Evolutionary conservation across 805 yeast species (phyloP).

Genomic region (Metschnikowia peoriensis): DNA sequence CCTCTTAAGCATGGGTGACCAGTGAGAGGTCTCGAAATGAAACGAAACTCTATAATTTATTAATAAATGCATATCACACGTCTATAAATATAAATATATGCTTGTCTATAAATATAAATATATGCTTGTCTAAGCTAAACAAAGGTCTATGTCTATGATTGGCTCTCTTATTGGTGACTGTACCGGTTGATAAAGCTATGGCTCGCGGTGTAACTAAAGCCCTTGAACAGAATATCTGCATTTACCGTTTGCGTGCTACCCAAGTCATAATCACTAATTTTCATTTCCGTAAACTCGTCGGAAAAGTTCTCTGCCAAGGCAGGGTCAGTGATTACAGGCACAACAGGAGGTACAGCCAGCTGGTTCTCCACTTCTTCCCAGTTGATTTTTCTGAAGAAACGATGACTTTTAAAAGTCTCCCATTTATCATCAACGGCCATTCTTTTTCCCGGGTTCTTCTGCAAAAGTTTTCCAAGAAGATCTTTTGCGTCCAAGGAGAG

Average conservation of each 20-base stretch:
- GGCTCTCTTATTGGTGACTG: constrained; percentile 1
- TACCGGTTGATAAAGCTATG: constrained; percentile 33
- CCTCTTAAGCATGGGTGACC: no score
- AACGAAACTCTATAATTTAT: no score
- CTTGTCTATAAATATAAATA: no score
- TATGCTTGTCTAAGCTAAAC: not conserved
- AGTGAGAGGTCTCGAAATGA: no score
- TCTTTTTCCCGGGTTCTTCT: constrained; percentile 36
- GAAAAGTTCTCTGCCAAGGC: constrained; percentile 46
- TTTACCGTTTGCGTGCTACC: constrained; percentile 10
- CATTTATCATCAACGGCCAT: constrained; percentile 36
- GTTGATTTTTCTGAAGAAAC: constrained; percentile 39
- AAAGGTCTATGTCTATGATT: no score
- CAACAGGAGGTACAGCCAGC: constrained; percentile 35
- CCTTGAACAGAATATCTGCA: constrained; percentile 28
- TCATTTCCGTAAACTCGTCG: constrained; percentile 41
- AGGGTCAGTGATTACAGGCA: constrained; percentile 45
- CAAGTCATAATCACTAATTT: constrained; percentile 19
- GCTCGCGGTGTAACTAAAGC: constrained; percentile 46
- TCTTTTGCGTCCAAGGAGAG: constrained; percentile 43
- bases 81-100: no score
- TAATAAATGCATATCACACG: no score
- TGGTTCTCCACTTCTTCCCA: constrained; percentile 36
- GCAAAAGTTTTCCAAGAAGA: constrained; percentile 36
- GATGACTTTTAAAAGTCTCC: constrained; percentile 31